Conservation (phyloP, 1,139 yeast genomes). For the Entelexis sorbosivorans region DNA sequence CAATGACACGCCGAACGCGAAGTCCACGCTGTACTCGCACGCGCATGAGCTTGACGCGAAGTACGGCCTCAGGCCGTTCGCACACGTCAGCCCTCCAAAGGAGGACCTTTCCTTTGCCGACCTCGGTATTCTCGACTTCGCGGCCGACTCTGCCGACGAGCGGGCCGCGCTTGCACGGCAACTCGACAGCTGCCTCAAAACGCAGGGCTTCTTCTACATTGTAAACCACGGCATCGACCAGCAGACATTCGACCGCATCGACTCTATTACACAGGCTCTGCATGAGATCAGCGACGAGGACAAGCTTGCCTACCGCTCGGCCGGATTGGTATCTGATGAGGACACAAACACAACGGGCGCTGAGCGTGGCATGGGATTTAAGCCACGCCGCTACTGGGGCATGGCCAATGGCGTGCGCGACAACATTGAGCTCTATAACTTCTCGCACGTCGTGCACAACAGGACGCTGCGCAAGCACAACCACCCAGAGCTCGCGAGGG, state of each 20-base stretch:
- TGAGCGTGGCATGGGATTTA: constrained; percentile 40
- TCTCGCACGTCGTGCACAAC: constrained; percentile 23
- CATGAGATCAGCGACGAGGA: constrained; percentile 36
- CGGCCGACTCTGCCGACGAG: constrained; percentile 26
- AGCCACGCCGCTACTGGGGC: constrained; percentile 33
- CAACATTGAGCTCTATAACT: constrained; percentile 37
- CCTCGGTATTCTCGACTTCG: constrained; percentile 34
- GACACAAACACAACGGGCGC: constrained; percentile 36
- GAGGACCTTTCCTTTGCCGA: constrained; percentile 27
- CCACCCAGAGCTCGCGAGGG: constrained; percentile 35
- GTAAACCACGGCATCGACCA: constrained; percentile 34
- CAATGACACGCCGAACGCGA: neutral
- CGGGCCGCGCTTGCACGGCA: constrained; percentile 31
- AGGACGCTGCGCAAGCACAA: constrained; percentile 12
- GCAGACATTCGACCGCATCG: constrained; percentile 30
- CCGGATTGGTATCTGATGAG: constrained; percentile 32
- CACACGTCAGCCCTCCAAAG: constrained; percentile 27
- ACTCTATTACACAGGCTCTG: constrained; percentile 35
- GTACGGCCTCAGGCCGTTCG: constrained; percentile 33
- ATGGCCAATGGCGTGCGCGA: constrained; percentile 37
- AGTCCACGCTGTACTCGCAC: neutral
- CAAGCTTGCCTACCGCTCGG: constrained; percentile 35
- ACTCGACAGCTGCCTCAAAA: constrained; percentile 34
- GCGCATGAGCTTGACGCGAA: constrained; percentile 22
- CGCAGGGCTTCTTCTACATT: constrained; percentile 40